These are phyloP conservation scores for Phialocephala subalpina DNA, from an alignment of 2,329 filamentous ascomycete species.

Conservation along the genomic window DNA sequence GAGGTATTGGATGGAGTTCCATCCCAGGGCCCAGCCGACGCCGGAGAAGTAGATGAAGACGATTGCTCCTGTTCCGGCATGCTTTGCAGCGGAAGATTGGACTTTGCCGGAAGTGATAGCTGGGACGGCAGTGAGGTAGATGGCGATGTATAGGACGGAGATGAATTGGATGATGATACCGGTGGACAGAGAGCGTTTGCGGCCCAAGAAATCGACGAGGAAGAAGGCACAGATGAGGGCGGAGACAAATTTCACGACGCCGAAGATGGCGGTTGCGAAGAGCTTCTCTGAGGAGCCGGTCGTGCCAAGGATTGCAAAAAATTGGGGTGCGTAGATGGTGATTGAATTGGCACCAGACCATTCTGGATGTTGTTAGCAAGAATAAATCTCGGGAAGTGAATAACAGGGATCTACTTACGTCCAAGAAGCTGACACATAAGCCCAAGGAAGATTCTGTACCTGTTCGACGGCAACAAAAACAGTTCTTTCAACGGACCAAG, in stretches of 20 bases:
- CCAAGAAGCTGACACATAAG: conserved; percentile 74
- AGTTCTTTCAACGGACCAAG: conserved; percentile 73
- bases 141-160: conserved; percentile 69
- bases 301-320: conserved; percentile 77
- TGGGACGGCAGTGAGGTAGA: conserved; percentile 69
- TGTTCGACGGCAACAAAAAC: conserved; percentile 70
- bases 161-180: conserved; percentile 69
- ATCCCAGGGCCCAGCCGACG: conserved; percentile 74
- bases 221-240: conserved; percentile 77
- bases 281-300: conserved; percentile 73
- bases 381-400: neutral
- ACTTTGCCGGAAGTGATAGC: conserved; percentile 58
- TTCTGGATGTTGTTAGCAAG: conserved; percentile 45
- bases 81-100: conserved; percentile 54
- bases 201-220: conserved; percentile 81
- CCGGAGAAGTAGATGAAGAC: conserved; percentile 78
- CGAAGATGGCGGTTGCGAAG: conserved; percentile 78
- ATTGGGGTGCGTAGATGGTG: conserved; percentile 78
- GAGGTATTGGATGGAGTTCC: conserved; percentile 82
- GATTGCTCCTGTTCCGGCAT: conserved; percentile 71
- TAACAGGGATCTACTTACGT: conserved; percentile 44
- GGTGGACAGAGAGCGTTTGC: conserved; percentile 70
- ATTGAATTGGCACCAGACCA: conserved; percentile 79
- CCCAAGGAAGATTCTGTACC: conserved; percentile 76
- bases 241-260: conserved; percentile 75